Percentiles rank a stretch among this genome's conserved stretches.
These are phyloP conservation scores for Erucastrum elatum DNA, from an alignment of 345 rosid species.

Conservation along the genomic window DNA sequence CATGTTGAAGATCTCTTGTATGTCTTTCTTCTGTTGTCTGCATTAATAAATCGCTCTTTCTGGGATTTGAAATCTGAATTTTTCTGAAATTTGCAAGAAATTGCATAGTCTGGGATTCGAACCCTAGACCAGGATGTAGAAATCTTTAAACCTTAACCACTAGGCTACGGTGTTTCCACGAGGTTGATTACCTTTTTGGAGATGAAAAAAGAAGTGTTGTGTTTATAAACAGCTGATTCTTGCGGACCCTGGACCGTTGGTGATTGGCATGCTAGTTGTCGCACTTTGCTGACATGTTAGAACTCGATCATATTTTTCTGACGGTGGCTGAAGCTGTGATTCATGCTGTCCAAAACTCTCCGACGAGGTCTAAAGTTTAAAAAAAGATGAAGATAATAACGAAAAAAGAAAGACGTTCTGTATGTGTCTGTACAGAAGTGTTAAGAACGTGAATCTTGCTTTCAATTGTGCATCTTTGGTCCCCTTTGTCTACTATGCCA, in stretches of 20 bases:
- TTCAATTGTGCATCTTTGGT: constrained; percentile 10
- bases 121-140: no score
- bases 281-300: constrained; percentile 46
- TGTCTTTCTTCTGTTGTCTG: no score
- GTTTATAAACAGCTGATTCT: constrained; percentile 55
- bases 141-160: no score
- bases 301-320: constrained; percentile 66
- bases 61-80: no score
- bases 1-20: no score
- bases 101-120: no score
- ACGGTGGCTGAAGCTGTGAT: constrained; percentile 81
- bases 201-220: neutral
- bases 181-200: constrained; percentile 8
- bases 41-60: no score
- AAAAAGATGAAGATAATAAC: constrained; percentile 13
- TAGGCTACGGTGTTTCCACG: no score
- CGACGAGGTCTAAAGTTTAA: constrained; percentile 38
- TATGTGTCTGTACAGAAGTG: constrained; percentile 33
- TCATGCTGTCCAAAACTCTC: constrained; percentile 57
- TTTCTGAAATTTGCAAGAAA: no score
- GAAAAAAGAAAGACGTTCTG: constrained; percentile 11
- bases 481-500: neutral
- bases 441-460: constrained; percentile 16
- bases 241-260: constrained; percentile 87
- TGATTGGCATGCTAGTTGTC: constrained; percentile 79